These are phyloP conservation scores for Moricandia moricandioides DNA, from an alignment of 345 rosid species.

Conservation along the genomic window DNA sequence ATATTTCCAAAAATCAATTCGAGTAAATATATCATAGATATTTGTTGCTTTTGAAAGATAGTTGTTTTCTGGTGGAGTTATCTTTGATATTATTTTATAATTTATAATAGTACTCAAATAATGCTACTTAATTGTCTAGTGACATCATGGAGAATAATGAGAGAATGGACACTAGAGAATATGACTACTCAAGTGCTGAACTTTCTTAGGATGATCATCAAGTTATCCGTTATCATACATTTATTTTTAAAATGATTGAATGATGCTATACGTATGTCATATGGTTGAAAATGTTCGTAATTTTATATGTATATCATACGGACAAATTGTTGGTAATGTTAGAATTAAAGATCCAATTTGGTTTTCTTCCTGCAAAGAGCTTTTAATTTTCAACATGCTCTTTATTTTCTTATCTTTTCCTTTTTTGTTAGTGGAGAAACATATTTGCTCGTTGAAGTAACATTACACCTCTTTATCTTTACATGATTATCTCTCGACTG, in stretches of 20 bases:
- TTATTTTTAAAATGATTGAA: conserved; percentile 6
- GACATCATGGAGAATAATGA: conserved; percentile 40
- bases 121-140: conserved; percentile 27
- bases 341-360: conserved; percentile 29
- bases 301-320: background rate
- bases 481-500: conserved; percentile 1
- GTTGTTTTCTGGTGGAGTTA: conserved; percentile 24
- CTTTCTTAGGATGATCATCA: conserved; percentile 29
- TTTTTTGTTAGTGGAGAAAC: conserved; percentile 36
- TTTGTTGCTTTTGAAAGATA: conserved; percentile 14
- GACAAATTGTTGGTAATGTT: conserved; percentile 16
- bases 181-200: conserved; percentile 34
- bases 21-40: conserved; percentile 1
- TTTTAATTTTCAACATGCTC: conserved; percentile 19
- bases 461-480: conserved; percentile 25
- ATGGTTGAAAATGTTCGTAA: conserved; percentile 8
- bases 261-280: background rate
- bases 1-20: conserved; percentile 10
- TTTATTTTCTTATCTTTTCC: background rate
- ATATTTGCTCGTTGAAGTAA: conserved; percentile 29
- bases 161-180: conserved; percentile 39
- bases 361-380: conserved; percentile 28
- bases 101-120: conserved; percentile 2
- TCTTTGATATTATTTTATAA: conserved; percentile 12
- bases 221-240: background rate